phyloP scores from a whole-genome alignment of 768 basidiomycete species.

The Suillus variegatus region DNA sequence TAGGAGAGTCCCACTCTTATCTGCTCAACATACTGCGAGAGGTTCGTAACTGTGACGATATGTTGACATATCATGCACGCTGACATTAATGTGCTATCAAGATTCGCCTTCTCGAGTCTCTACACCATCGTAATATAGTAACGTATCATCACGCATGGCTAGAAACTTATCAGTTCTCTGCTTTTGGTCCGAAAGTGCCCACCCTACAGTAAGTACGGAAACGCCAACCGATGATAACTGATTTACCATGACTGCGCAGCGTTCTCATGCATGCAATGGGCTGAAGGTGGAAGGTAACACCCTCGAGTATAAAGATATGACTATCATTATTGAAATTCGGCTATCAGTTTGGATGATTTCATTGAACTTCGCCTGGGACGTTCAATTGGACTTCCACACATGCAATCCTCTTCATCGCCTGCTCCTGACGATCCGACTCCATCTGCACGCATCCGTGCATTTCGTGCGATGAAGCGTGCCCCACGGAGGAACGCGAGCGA shows the following conservation, averaged over 20 bases:
- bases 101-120: slow-evolving; percentile 82
- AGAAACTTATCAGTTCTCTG: slow-evolving; percentile 81
- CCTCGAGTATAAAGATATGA: not conserved
- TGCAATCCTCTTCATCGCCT: slow-evolving; percentile 38
- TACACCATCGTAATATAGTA: slow-evolving; percentile 92
- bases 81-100: slow-evolving; percentile 22
- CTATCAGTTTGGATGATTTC: slow-evolving; percentile 72
- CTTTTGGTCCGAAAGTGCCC: slow-evolving; percentile 86
- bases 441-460: slow-evolving; percentile 74
- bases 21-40: slow-evolving; percentile 81
- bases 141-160: slow-evolving; percentile 97
- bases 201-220: slow-evolving; percentile 70
- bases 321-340: not conserved
- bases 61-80: not conserved
- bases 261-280: slow-evolving; percentile 95
- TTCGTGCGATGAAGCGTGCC: slow-evolving; percentile 68
- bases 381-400: slow-evolving; percentile 42
- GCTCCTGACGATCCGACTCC: slow-evolving; percentile 50
- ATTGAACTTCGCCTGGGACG: slow-evolving; percentile 79
- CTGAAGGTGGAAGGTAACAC: slow-evolving; percentile 73
- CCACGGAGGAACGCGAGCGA: slow-evolving; percentile 60
- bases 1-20: slow-evolving; percentile 88
- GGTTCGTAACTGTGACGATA: slow-evolving; percentile 34
- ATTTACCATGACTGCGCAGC: slow-evolving; percentile 37
- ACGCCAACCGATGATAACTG: not conserved